phyloP scores from a whole-genome alignment of 2,329 filamentous ascomycete genomes.

The Cladophialophora psammophila region DNA sequence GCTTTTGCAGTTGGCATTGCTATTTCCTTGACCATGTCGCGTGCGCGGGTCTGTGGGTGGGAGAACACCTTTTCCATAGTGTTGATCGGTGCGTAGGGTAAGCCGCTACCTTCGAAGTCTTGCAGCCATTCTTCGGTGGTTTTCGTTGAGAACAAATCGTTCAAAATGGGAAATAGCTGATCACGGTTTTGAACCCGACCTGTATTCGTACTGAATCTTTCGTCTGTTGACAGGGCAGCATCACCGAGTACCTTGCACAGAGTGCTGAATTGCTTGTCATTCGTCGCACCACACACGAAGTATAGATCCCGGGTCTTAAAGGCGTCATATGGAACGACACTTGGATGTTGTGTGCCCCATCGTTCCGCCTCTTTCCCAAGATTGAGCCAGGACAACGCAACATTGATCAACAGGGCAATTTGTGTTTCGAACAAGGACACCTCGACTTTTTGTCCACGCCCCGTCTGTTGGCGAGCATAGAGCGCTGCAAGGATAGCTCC shows the following conservation, averaged over 20 bases:
- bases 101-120: constrained; percentile 52
- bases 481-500: constrained; percentile 34
- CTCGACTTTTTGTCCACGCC: constrained; percentile 45
- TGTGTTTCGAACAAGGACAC: constrained; percentile 55
- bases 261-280: constrained; percentile 72
- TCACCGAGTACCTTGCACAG: constrained; percentile 67
- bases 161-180: constrained; percentile 49
- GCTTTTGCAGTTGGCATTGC: constrained; percentile 38
- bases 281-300: constrained; percentile 75
- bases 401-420: constrained; percentile 31
- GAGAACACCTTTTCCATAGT: constrained; percentile 54
- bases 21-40: constrained; percentile 49
- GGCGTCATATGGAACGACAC: constrained; percentile 57
- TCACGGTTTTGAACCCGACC: constrained; percentile 62
- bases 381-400: constrained; percentile 32
- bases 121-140: constrained; percentile 52
- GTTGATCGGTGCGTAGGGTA: constrained; percentile 59
- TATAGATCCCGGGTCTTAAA: constrained; percentile 75
- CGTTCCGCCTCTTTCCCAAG: constrained; percentile 43
- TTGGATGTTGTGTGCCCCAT: constrained; percentile 57
- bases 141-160: constrained; percentile 46
- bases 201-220: constrained; percentile 69
- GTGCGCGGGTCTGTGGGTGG: constrained; percentile 53
- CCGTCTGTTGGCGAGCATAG: constrained; percentile 23
- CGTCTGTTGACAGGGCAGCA: constrained; percentile 65